phyloP scores from a whole-genome alignment of 2,329 filamentous ascomycete species.

The Clonostachys rosea region DNA sequence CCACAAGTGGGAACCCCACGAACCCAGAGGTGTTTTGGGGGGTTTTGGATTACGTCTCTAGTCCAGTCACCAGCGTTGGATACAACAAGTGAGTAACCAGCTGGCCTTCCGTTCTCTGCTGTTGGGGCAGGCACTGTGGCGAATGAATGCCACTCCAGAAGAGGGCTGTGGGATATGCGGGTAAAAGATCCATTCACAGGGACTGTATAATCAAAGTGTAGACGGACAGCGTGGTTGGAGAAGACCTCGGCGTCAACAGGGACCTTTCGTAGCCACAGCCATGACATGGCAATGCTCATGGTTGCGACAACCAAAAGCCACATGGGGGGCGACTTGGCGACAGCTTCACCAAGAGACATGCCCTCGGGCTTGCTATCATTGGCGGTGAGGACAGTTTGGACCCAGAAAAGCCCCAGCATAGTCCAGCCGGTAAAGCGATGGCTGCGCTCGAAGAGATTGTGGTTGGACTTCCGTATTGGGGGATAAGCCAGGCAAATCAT shows the following conservation, averaged over 20 bases:
- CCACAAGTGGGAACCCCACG: constrained; percentile 59
- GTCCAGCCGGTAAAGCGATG: constrained; percentile 68
- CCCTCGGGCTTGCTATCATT: constrained; percentile 20
- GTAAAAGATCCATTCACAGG: constrained; percentile 24
- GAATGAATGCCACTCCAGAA: constrained; percentile 65
- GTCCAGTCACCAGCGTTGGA: constrained; percentile 70
- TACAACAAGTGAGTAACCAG: constrained; percentile 53
- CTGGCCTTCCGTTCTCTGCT: background rate
- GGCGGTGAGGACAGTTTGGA: constrained; percentile 44
- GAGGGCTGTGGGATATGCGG: constrained; percentile 51
- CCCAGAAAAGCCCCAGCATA: constrained; percentile 55
- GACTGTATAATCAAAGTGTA: constrained; percentile 57
- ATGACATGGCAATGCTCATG: constrained; percentile 58
- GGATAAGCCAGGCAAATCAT: constrained; percentile 59
- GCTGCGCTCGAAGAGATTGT: constrained; percentile 61
- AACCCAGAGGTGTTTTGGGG: constrained; percentile 56
- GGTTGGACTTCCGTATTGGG: constrained; percentile 47
- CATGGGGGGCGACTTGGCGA: constrained; percentile 31
- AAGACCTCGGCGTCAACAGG: constrained; percentile 57
- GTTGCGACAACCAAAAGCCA: constrained; percentile 61
- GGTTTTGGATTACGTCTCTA: constrained; percentile 56
- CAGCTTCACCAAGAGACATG: constrained; percentile 15
- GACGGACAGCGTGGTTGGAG: constrained; percentile 61
- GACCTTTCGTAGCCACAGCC: constrained; percentile 60
- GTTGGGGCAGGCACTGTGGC: constrained; percentile 57